These are phyloP conservation scores for Magnusiomyces fungicola DNA, from an alignment of 1,139 yeast genomes.

Conservation along the genomic window DNA sequence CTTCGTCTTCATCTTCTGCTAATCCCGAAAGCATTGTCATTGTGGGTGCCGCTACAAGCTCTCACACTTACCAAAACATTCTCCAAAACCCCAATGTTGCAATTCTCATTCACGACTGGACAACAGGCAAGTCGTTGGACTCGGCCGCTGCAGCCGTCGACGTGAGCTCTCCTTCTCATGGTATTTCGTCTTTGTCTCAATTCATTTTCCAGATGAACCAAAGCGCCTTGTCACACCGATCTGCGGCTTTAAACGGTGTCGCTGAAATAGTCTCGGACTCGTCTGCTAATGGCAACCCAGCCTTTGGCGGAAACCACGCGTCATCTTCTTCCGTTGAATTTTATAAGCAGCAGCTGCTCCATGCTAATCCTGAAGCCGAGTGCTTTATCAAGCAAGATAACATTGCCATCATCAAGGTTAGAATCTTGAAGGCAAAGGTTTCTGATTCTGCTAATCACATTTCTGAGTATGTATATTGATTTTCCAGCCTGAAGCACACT, in stretches of 20 bases:
- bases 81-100: constrained; percentile 66
- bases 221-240: constrained; percentile 64
- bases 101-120: constrained; percentile 81
- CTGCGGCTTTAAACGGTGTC: constrained; percentile 69
- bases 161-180: too few species aligned
- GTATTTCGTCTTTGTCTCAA: constrained; percentile 40
- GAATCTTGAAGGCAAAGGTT: constrained; percentile 62
- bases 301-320: too few species aligned
- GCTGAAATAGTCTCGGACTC: constrained; percentile 50
- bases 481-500: too few species aligned
- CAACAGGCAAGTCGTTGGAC: constrained; percentile 52
- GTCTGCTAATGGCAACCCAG: constrained; percentile 27
- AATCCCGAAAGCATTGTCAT: constrained; percentile 36
- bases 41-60: constrained; percentile 58
- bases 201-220: constrained; percentile 67
- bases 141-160: too few species aligned
- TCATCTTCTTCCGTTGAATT: constrained; percentile 33
- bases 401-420: constrained; percentile 58
- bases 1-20: background rate
- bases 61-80: constrained; percentile 67
- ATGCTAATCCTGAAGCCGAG: constrained; percentile 55
- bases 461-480: constrained; percentile 7
- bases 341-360: constrained; percentile 52
- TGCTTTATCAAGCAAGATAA: constrained; percentile 58
- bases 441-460: constrained; percentile 73